Evolutionary conservation across 2,329 filamentous ascomycete species (phyloP).

Genomic region (Cladophialophora exuberans): DNA sequence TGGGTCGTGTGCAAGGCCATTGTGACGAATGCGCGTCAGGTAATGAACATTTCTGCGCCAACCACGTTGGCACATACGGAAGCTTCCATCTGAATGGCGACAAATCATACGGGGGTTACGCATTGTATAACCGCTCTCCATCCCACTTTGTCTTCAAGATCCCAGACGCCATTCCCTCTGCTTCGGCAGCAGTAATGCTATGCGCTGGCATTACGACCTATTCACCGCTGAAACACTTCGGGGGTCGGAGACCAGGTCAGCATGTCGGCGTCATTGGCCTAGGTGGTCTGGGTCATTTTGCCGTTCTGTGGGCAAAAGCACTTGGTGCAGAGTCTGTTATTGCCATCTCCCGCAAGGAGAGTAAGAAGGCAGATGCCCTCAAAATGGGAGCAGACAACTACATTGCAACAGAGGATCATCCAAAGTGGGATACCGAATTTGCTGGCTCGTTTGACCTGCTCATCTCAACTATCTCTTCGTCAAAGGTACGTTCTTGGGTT

Average conservation of each 20-base stretch:
- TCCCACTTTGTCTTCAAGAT: conserved; percentile 64
- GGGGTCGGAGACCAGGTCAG: conserved; percentile 21
- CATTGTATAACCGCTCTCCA: conserved; percentile 71
- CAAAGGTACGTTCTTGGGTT: too few relatives aligned
- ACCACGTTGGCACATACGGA: too few relatives aligned
- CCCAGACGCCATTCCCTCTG: conserved; percentile 29
- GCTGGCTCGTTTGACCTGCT: background rate
- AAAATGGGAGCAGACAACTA: background rate
- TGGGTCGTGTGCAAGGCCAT: too few relatives aligned
- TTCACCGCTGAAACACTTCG: conserved; percentile 37
- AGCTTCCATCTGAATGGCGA: conserved; percentile 25
- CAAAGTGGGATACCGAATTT: background rate
- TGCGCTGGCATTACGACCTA: conserved; percentile 23
- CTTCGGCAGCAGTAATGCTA: conserved; percentile 15
- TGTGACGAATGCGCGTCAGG: conserved; percentile 60
- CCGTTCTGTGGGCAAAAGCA: conserved; percentile 61
- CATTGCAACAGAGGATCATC: background rate
- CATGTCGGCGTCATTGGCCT: conserved; percentile 45
- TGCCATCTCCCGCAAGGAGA: background rate
- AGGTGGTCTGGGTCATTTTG: conserved; percentile 72
- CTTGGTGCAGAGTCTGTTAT: background rate
- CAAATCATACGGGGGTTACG: conserved; percentile 67
- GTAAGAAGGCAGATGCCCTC: background rate
- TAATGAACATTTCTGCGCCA: conserved; percentile 51
- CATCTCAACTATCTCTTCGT: too few relatives aligned